phyloP scores from a whole-genome alignment of 2,329 filamentous ascomycete species.

The Xylaria sp. region DNA sequence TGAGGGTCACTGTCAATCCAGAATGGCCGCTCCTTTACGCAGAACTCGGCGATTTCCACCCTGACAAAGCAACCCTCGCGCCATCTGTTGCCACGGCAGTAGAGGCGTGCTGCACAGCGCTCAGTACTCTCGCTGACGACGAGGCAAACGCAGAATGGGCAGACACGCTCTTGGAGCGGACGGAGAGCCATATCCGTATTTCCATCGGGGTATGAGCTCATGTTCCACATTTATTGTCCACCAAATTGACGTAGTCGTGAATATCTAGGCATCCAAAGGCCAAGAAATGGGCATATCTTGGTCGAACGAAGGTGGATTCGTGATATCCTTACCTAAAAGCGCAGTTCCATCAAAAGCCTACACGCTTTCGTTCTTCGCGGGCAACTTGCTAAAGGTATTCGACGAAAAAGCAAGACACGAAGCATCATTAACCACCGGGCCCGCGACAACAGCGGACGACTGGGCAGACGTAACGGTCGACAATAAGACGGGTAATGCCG shows the following conservation, averaged over 20 bases:
- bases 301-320: slow-evolving; percentile 53
- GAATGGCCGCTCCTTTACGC: slow-evolving; percentile 39
- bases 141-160: slow-evolving; percentile 54
- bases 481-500: slow-evolving; percentile 42
- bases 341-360: slow-evolving; percentile 48
- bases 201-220: slow-evolving; percentile 51
- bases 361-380: slow-evolving; percentile 52
- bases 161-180: slow-evolving; percentile 54
- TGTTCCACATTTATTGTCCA: neutral
- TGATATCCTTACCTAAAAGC: slow-evolving; percentile 53
- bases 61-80: slow-evolving; percentile 55
- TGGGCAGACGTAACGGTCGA: slow-evolving; percentile 58
- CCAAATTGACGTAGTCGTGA: neutral
- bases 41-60: slow-evolving; percentile 42
- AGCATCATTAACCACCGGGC: neutral
- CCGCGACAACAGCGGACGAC: slow-evolving; percentile 49
- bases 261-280: slow-evolving; percentile 41
- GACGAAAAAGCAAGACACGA: slow-evolving; percentile 36
- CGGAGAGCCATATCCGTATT: slow-evolving; percentile 49
- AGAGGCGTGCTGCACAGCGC: slow-evolving; percentile 53
- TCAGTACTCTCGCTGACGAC: slow-evolving; percentile 56
- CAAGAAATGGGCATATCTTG: slow-evolving; percentile 51
- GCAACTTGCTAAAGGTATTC: slow-evolving; percentile 52
- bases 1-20: slow-evolving; percentile 41
- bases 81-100: slow-evolving; percentile 52